Percentiles rank a stretch among this genome's conserved stretches.
Evolutionary conservation across 257 asterid genomes (phyloP).

Genomic region (Gentiana macrophylla): DNA sequence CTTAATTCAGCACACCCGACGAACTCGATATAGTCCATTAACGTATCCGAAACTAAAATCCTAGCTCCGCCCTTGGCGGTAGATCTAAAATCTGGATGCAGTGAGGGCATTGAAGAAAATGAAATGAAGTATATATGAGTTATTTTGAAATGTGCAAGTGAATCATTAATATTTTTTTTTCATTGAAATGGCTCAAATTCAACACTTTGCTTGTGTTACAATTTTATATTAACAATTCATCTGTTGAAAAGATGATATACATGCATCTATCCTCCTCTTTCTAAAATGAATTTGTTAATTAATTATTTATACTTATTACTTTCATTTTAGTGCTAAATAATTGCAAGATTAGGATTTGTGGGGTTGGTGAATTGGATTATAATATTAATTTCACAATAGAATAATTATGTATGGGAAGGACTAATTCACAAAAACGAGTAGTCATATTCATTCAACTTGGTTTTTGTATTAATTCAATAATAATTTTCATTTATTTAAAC

Average conservation of each 20-base stretch:
- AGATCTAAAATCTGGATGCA: no score
- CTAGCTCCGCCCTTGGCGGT: no score
- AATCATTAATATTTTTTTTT: no score
- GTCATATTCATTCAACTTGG: not conserved
- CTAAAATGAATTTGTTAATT: not conserved
- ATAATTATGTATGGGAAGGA: no score
- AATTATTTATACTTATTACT: not conserved
- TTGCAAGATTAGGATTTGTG: constrained; percentile 1
- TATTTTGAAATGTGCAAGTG: no score
- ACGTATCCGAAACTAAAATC: no score
- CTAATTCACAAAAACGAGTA: no score
- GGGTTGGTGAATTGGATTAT: constrained; percentile 16
- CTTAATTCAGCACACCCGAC: no score
- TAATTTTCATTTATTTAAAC: not conserved
- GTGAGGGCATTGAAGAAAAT: not conserved
- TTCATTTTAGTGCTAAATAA: not conserved
- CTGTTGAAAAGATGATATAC: not conserved
- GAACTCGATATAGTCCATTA: no score
- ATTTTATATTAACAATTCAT: not conserved
- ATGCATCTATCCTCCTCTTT: constrained; percentile 1
- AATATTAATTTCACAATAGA: not conserved
- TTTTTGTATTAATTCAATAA: constrained; percentile 5
- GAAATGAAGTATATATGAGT: not conserved
- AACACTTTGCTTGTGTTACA: no score
- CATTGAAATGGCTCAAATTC: no score